Percentiles rank a stretch among this genome's conserved stretches.
Evolutionary conservation across 345 rosid species (phyloP).

Genomic region (Eucalyptus leucophloia): DNA sequence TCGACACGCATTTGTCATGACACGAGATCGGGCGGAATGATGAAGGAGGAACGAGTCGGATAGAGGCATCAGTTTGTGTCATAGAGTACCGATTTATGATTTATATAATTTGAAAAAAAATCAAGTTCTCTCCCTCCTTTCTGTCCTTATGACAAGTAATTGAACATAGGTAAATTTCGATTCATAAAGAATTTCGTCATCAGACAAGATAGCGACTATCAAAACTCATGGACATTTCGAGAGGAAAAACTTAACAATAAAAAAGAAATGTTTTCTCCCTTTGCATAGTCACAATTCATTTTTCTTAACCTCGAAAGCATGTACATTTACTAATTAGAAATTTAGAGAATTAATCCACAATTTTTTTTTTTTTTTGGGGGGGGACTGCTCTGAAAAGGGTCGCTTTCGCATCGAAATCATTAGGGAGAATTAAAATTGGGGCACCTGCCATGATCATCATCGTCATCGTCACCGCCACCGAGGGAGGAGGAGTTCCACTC

Average conservation of each 20-base stretch:
- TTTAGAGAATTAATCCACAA: not conserved
- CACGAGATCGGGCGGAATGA: accelerated
- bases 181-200: accelerated
- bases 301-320: accelerated
- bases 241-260: accelerated
- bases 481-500: not conserved
- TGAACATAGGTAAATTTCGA: accelerated
- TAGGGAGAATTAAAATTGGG: not conserved
- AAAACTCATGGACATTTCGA: not conserved
- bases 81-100: accelerated
- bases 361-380: too few relatives aligned
- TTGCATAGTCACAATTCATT: accelerated
- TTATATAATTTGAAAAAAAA: not conserved
- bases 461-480: not conserved
- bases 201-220: accelerated
- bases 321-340: not conserved
- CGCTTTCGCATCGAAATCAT: not conserved
- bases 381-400: not conserved
- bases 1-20: not conserved
- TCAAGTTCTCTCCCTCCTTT: accelerated
- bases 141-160: accelerated
- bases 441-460: not conserved
- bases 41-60: not conserved
- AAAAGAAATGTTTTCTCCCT: accelerated
- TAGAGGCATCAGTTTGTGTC: not conserved